Conservation (phyloP, 2,329 filamentous ascomycete genomes). For the Penicillium expansum region DNA sequence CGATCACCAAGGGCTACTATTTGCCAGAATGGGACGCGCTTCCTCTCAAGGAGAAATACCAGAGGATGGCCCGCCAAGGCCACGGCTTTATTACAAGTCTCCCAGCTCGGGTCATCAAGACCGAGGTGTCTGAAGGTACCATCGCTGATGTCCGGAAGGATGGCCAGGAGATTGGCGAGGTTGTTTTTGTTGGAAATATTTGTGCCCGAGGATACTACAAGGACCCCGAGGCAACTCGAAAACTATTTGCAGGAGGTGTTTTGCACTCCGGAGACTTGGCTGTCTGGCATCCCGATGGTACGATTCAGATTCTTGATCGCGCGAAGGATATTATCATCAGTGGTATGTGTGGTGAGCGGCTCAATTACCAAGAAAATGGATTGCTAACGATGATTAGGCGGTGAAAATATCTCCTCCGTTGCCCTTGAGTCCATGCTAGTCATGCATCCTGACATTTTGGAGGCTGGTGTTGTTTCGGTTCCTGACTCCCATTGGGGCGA, state of each 20-base stretch:
- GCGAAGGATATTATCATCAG: conserved; percentile 99
- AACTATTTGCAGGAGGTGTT: conserved; percentile 82
- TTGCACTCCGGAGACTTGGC: conserved; percentile 89
- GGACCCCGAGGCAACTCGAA: conserved; percentile 77
- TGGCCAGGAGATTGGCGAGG: conserved; percentile 75
- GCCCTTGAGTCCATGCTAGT: conserved; percentile 87
- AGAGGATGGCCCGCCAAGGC: conserved; percentile 88
- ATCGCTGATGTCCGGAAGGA: conserved; percentile 67
- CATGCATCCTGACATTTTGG: conserved; percentile 82
- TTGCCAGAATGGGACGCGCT: conserved; percentile 81
- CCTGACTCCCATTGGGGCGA: conserved; percentile 92
- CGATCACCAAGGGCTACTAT: conserved; percentile 89
- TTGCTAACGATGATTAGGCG: conserved; percentile 54
- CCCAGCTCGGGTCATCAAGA: conserved; percentile 77
- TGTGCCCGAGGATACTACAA: conserved; percentile 91
- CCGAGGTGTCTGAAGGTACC: conserved; percentile 65
- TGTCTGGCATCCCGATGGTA: conserved; percentile 87
- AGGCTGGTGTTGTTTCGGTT: conserved; percentile 86
- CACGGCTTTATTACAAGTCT: conserved; percentile 85
- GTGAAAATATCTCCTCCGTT: conserved; percentile 94
- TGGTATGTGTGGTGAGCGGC: conserved; percentile 51
- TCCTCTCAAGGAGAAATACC: conserved; percentile 72
- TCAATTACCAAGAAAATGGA: neutral
- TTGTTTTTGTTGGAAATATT: conserved; percentile 87
- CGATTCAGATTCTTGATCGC: conserved; percentile 86